phyloP scores from a whole-genome alignment of 176 grass and related monocot genomes.

The Carex myosuroides region DNA sequence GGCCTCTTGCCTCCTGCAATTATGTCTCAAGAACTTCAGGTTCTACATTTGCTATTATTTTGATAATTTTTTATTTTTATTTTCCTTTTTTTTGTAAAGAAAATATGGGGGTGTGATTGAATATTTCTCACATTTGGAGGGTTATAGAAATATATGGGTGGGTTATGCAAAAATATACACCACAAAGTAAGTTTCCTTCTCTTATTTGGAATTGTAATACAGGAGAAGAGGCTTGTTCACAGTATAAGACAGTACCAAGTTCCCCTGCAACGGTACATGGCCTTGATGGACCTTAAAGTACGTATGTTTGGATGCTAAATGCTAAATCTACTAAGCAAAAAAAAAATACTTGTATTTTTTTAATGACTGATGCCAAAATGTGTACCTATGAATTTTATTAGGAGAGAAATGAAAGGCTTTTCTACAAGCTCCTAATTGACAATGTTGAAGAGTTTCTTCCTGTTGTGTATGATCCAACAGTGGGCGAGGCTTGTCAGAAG shows the following conservation, averaged over 20 bases:
- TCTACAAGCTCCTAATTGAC: slow-evolving; percentile 85
- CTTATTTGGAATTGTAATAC: slow-evolving; percentile 10
- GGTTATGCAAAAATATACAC: background rate
- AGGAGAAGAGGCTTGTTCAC: slow-evolving; percentile 87
- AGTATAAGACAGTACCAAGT: slow-evolving; percentile 60
- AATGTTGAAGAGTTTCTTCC: slow-evolving; percentile 90
- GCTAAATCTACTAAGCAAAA: background rate
- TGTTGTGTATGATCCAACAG: slow-evolving; percentile 85
- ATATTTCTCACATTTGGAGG: background rate
- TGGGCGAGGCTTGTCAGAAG: slow-evolving; percentile 97
- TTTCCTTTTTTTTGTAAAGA: slow-evolving; percentile 12
- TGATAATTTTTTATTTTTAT: background rate
- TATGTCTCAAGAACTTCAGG: slow-evolving; percentile 62
- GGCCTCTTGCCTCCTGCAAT: slow-evolving; percentile 68
- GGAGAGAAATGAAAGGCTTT: slow-evolving; percentile 83
- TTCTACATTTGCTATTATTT: background rate
- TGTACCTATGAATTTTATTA: slow-evolving; percentile 13
- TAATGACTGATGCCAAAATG: background rate
- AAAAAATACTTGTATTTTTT: background rate
- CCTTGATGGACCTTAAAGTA: slow-evolving; percentile 79
- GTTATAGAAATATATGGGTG: background rate
- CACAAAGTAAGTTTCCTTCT: background rate
- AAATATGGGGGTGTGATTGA: background rate
- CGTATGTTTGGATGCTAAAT: background rate
- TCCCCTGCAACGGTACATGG: slow-evolving; percentile 69